Evolutionary conservation across 768 basidiomycete species (phyloP).

Genomic region (Boletus fagicola): DNA sequence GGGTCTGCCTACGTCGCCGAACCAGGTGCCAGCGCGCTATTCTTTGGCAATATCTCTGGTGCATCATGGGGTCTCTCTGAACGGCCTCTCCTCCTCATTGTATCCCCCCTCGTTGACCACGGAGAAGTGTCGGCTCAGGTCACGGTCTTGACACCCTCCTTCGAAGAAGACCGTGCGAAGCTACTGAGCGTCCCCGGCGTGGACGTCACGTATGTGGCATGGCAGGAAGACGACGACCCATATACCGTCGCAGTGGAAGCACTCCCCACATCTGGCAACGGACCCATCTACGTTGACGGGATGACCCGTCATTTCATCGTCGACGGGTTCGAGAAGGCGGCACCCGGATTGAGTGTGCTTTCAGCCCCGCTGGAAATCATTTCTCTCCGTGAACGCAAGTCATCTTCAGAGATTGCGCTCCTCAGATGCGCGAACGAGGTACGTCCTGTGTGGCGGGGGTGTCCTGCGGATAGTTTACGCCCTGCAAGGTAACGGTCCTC

Average conservation of each 20-base stretch:
- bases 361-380: conserved; percentile 54
- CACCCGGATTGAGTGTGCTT: conserved; percentile 37
- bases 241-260: conserved; percentile 48
- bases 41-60: conserved; percentile 68
- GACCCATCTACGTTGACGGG: conserved; percentile 59
- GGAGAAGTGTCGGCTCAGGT: conserved; percentile 42
- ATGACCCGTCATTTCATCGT: conserved; percentile 60
- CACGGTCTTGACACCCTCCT: conserved; percentile 69
- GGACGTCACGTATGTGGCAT: conserved; percentile 48
- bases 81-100: conserved; percentile 69
- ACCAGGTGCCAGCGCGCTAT: conserved; percentile 68
- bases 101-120: conserved; percentile 42
- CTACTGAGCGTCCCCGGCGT: conserved; percentile 52
- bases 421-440: conserved; percentile 83
- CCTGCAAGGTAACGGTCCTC: conserved; percentile 70
- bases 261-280: conserved; percentile 25
- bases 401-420: conserved; percentile 62
- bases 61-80: conserved; percentile 71
- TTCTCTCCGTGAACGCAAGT: conserved; percentile 74
- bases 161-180: conserved; percentile 72
- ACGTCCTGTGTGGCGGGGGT: not conserved
- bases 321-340: conserved; percentile 55
- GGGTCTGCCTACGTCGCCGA: conserved; percentile 76
- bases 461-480: not conserved
- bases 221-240: conserved; percentile 69